Percentiles rank a stretch among this genome's conserved stretches.
phyloP scores from a whole-genome alignment of 192 early-diverging fungal genomes.

The Spizellomyces punctatus region DNA sequence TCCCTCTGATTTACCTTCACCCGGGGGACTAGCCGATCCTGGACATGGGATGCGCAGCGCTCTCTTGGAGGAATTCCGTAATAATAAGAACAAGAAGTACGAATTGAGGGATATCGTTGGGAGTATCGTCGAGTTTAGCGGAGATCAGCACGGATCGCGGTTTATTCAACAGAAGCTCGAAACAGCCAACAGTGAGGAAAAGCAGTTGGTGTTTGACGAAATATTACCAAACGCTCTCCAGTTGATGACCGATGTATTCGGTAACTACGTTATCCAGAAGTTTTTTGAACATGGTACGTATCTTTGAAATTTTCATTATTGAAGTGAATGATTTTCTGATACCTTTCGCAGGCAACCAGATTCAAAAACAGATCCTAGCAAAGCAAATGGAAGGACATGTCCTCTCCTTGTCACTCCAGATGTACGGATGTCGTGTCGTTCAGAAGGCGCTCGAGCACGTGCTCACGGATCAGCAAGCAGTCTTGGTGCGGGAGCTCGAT shows the following conservation, averaged over 20 bases:
- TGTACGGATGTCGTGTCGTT: conserved; percentile 99
- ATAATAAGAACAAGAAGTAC: conserved; percentile 96
- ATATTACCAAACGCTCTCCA: conserved; percentile 87
- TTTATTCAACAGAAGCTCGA: conserved; percentile 99
- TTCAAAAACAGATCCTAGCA: conserved; percentile 90
- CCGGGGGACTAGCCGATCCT: conserved; percentile 33
- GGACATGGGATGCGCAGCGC: conserved; percentile 75
- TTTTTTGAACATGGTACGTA: conserved; percentile 95
- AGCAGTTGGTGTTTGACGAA: conserved; percentile 96
- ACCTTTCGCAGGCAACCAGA: conserved; percentile 59
- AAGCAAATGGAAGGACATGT: conserved; percentile 97
- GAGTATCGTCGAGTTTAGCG: conserved; percentile 96
- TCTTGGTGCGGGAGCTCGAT: conserved; percentile 88
- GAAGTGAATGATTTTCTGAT: neutral
- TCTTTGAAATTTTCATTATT: neutral
- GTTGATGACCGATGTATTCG: conserved; percentile 99
- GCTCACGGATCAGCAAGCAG: conserved; percentile 85
- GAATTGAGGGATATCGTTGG: conserved; percentile 93
- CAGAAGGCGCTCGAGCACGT: conserved; percentile 98
- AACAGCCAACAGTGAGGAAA: conserved; percentile 88
- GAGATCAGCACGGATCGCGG: conserved; percentile 97
- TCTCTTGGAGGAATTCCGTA: conserved; percentile 95
- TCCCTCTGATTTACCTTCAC: conserved; percentile 21
- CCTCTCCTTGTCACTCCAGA: conserved; percentile 89
- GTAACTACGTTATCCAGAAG: conserved; percentile 99